Base-by-base conservation (phyloP, 2,329 filamentous ascomycete genomes). In the Aspergillus awamori region DNA sequence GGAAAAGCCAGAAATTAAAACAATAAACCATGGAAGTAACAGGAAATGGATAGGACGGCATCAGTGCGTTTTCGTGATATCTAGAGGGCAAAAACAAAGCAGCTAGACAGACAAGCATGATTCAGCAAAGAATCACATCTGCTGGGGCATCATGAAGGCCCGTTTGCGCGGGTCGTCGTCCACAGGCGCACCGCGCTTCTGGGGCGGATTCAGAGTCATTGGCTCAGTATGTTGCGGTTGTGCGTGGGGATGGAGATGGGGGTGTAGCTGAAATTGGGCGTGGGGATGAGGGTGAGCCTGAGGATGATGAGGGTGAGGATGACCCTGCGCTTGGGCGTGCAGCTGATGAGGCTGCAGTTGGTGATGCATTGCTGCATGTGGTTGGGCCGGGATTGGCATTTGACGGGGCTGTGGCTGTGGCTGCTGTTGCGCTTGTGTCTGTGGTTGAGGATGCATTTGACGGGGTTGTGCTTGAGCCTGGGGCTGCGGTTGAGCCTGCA, bases 401-500 rank as follows among this genome's bases (percentile, higher is more conserved):
- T 63, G 57, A 38, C 49, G 60, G 13, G 30, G 39, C 28, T 60
- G 61, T 15, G 58, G 54, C 49, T 62, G 57, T 15, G 56, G 51
- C n/a, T 65, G 41, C 41, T 57, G 30, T 39, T 60, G 52, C 26
- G 39, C 24, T 28, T 57, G 54, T 13, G 56, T 10, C 52, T 67
- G 57, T 36, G 62, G 58, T 47, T 66, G 66, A 13, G 63, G 59
- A 26, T 62, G 58, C 33, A 60, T 53, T 53, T 63, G 70, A 39
- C 69, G 68, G n/a, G 66, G 67, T 4, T 69, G 65, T 2, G 65
- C 53, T 20, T 69, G 69, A 8, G 63, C 64, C 49, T 65, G 66
- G 17, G 58, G 45, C 33, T 66, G 55, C 36, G 54, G 36, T 61
- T 63, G 5, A 58, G 39, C 39, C 39, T 43, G 39, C 8, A 43